Conservation (phyloP, 352 stramenopile species). For the Pythium pectinolyticum region DNA sequence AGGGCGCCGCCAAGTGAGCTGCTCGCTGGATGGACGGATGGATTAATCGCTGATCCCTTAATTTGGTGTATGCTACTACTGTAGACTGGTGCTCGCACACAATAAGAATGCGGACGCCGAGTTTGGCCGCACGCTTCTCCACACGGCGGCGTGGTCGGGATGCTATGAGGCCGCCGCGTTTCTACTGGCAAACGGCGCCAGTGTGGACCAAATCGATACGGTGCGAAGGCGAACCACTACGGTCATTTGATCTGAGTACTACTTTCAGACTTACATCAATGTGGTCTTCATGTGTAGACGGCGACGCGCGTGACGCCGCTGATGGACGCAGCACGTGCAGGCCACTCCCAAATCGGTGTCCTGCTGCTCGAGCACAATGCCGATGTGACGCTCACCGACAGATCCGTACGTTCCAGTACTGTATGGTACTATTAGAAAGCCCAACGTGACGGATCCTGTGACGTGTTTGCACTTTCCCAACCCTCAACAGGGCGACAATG, state of each 20-base stretch:
- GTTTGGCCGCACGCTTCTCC: slow-evolving; percentile 59
- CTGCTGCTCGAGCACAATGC: slow-evolving; percentile 51
- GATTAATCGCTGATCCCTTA: too few relatives aligned
- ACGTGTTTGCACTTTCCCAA: too few relatives aligned
- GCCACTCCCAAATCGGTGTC: slow-evolving; percentile 46
- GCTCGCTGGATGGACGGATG: too few relatives aligned
- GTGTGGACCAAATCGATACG: slow-evolving; percentile 56
- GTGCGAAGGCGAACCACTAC: too few relatives aligned
- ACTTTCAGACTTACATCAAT: background rate
- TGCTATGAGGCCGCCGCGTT: slow-evolving; percentile 29
- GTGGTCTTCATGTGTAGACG: slow-evolving; percentile 24
- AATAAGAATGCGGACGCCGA: slow-evolving; percentile 45
- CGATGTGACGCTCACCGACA: slow-evolving; percentile 41
- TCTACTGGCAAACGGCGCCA: slow-evolving; percentile 45
- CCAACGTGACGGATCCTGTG: too few relatives aligned
- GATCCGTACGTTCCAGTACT: slow-evolving; percentile 29
- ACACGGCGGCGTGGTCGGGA: slow-evolving; percentile 60
- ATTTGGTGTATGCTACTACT: background rate
- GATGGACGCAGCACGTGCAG: slow-evolving; percentile 58
- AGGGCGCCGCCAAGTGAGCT: slow-evolving; percentile 41
- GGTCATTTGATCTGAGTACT: too few relatives aligned
- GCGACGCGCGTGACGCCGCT: slow-evolving; percentile 55
- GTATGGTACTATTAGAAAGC: background rate
- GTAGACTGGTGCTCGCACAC: slow-evolving; percentile 41
- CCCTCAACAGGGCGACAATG: slow-evolving; percentile 53